Evolutionary conservation across 495 filamentous ascomycete species (phyloP).

Genomic region (Aspergillus saccharolyticus): DNA sequence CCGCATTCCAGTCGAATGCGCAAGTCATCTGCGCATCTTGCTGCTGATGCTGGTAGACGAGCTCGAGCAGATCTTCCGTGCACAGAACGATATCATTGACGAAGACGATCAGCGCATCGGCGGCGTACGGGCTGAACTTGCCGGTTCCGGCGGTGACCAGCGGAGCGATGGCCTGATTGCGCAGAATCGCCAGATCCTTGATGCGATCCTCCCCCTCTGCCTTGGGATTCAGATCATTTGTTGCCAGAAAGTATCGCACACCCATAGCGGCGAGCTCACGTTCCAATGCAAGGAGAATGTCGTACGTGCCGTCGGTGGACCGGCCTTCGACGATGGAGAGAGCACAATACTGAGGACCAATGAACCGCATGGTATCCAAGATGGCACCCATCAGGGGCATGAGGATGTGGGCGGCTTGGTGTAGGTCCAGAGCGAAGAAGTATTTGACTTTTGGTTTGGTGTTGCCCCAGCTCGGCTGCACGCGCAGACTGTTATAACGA

Average conservation of each 20-base stretch:
- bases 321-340: slow-evolving; percentile 48
- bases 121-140: slow-evolving; percentile 9
- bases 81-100: slow-evolving; percentile 47
- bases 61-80: slow-evolving; percentile 49
- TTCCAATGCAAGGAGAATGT: slow-evolving; percentile 35
- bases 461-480: neutral
- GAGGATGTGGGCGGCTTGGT: slow-evolving; percentile 35
- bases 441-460: slow-evolving; percentile 23
- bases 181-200: slow-evolving; percentile 35
- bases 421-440: slow-evolving; percentile 47
- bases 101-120: slow-evolving; percentile 43
- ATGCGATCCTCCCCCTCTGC: slow-evolving; percentile 29
- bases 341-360: slow-evolving; percentile 43
- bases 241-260: slow-evolving; percentile 29
- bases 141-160: slow-evolving; percentile 18
- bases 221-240: slow-evolving; percentile 34
- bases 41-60: slow-evolving; percentile 37
- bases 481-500: slow-evolving; percentile 24
- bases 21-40: slow-evolving; percentile 50
- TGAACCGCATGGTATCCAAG: slow-evolving; percentile 42
- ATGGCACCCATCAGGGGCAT: slow-evolving; percentile 43
- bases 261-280: slow-evolving; percentile 29
- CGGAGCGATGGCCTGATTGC: slow-evolving; percentile 42
- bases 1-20: slow-evolving; percentile 49
- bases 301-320: slow-evolving; percentile 46